Evolutionary conservation across 148 eudicot genomes (phyloP).

Genomic region (Agrostemma githago): DNA sequence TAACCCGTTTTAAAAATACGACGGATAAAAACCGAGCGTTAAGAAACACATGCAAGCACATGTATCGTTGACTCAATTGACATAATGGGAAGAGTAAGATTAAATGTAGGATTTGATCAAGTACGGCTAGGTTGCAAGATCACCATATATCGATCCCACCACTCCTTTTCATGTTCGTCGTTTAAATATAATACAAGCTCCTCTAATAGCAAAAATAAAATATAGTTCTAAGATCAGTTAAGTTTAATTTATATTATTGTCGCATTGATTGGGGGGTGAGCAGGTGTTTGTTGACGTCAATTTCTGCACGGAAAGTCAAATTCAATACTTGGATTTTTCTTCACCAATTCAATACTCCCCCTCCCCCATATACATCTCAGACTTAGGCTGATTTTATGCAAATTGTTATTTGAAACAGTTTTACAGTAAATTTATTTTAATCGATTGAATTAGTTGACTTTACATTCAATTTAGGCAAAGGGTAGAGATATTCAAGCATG

Average conservation of each 20-base stretch:
- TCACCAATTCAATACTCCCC: no score
- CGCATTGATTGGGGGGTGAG: conserved; percentile 25
- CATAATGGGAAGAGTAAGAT: conserved; percentile 17
- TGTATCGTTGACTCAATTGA: conserved; percentile 25
- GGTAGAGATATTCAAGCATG: no score
- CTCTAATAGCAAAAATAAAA: no score
- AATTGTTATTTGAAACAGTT: no score
- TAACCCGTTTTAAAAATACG: no score
- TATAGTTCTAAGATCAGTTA: not conserved
- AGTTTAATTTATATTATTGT: not conserved
- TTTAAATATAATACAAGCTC: not conserved
- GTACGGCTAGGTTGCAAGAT: conserved; percentile 13
- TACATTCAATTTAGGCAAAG: no score
- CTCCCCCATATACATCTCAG: no score
- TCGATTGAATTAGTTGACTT: no score
- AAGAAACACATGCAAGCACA: conserved; percentile 22
- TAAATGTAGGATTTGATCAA: conserved; percentile 24
- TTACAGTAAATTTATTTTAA: no score
- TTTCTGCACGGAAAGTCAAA: conserved; percentile 28
- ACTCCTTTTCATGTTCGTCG: conserved; percentile 21
- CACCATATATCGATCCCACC: not conserved
- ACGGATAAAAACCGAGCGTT: no score
- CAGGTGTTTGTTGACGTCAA: conserved; percentile 28
- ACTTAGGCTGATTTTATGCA: no score
- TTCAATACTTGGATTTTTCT: not conserved